Evolutionary conservation across 495 filamentous ascomycete genomes (phyloP), one percentile per base, ranked within the genome.

Genomic region (Cercophora samala): DNA sequence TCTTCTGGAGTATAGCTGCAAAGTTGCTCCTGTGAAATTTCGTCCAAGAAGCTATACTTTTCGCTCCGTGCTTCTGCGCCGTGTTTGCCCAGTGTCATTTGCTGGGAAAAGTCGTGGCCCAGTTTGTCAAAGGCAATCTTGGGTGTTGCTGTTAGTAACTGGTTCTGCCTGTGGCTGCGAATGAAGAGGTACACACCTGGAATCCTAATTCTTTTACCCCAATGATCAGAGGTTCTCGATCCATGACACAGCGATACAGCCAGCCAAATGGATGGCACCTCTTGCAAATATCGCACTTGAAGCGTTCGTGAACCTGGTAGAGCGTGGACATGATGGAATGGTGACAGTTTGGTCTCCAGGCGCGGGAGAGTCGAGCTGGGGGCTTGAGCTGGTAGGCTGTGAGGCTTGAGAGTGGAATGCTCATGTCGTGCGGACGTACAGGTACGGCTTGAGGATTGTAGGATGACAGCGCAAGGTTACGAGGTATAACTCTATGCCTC

Each of bases 191-290:
- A 61, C 67, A 71, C 70, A 80, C 81, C 64, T 46, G 58, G n/a
- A 42, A 22, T 25, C 76, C 73, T n/a, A 68, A 64, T 9, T 68
- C 64, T 13, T 77, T 66, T 58, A 75, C 79, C 19, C 80, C 75
- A 52, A 79, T 67, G 21, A 83, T 73, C 6, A 82, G 42, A n/a
- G 77, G 58, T 23, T 85, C 81, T 21, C 77, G 75, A 70, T 92
- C 89, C 69, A 87, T 81, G 5, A 79, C 83, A 72, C 91, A 93
- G 55, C 79, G 73, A 67, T 90, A 93, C 22, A 93, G 76, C 85
- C 86, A 92, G 26, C 88, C 87, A 56, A 86, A 80, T 17, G 77
- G 69, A 4, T 85, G 81, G 1, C 66, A 66, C 60, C 72, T 72
- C 17, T 74, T 70, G 68, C 90, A 92, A 3, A 78, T 54, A 3